Evolutionary conservation across 2,329 filamentous ascomycete genomes (phyloP).

Genomic region (Colletotrichum caudatum): DNA sequence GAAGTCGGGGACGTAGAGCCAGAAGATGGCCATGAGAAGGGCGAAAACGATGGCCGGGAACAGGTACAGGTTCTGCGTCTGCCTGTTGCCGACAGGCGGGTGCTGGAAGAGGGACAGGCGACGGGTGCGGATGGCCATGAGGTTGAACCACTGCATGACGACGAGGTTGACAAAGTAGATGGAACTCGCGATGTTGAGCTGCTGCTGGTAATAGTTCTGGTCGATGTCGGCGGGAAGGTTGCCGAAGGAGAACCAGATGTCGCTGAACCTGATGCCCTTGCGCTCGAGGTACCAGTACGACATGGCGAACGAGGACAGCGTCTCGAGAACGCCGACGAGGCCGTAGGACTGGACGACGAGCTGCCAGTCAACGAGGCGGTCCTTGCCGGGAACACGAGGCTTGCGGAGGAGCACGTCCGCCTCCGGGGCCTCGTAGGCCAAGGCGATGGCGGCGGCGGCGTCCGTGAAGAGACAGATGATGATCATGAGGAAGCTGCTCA

Average conservation of each 20-base stretch:
- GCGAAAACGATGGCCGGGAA: constrained; percentile 79
- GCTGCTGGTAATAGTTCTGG: constrained; percentile 64
- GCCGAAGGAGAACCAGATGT: constrained; percentile 77
- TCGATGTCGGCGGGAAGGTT: constrained; percentile 62
- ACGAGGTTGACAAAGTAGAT: constrained; percentile 87
- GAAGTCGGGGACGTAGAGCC: constrained; percentile 75
- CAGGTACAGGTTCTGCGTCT: constrained; percentile 75
- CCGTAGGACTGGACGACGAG: constrained; percentile 80
- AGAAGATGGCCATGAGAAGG: constrained; percentile 76
- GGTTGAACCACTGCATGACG: constrained; percentile 85
- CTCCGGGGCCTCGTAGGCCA: constrained; percentile 83
- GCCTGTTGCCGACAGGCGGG: constrained; percentile 73
- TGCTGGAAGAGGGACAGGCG: constrained; percentile 78
- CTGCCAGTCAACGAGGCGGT: constrained; percentile 79
- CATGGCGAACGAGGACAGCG: constrained; percentile 71
- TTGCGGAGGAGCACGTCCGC: constrained; percentile 78
- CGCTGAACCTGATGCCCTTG: constrained; percentile 72
- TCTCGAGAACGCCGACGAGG: constrained; percentile 75
- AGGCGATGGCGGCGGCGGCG: constrained; percentile 76
- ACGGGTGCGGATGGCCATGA: constrained; percentile 76
- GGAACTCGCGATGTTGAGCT: constrained; percentile 74
- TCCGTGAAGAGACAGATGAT: constrained; percentile 82
- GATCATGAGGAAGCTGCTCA: constrained; percentile 80
- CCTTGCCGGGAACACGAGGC: constrained; percentile 75
- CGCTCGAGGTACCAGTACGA: constrained; percentile 74